phyloP scores from a whole-genome alignment of 2,329 filamentous ascomycete species.

The Grosmannia clavigera region DNA sequence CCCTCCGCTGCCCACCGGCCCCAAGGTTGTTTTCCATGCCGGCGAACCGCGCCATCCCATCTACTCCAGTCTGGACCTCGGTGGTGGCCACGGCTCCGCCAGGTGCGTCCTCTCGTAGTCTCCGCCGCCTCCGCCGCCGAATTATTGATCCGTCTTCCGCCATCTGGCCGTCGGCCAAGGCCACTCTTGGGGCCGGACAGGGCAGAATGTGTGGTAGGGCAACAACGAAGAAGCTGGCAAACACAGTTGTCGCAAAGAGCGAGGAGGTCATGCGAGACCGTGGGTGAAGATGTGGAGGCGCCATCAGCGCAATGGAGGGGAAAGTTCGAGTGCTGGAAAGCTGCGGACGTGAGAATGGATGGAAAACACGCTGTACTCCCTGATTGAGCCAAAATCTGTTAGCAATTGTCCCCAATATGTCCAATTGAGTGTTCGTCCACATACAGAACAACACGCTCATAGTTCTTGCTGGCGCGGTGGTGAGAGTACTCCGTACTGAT shows the following conservation, averaged over 20 bases:
- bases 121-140: slow-evolving; percentile 24
- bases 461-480: not conserved
- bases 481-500: not conserved
- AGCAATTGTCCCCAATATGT: not conserved
- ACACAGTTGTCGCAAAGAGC: slow-evolving; percentile 85
- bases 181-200: slow-evolving; percentile 69
- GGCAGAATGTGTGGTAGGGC: slow-evolving; percentile 81
- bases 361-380: not conserved
- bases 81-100: slow-evolving; percentile 12
- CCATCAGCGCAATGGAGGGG: slow-evolving; percentile 40
- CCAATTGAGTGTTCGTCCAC: not conserved
- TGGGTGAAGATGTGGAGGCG: slow-evolving; percentile 81
- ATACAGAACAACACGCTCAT: not conserved
- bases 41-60: slow-evolving; percentile 35
- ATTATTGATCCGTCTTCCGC: slow-evolving; percentile 25
- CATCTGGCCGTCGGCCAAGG: slow-evolving; percentile 58
- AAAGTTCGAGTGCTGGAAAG: slow-evolving; percentile 9
- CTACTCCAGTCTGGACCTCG: slow-evolving; percentile 26
- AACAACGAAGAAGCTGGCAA: slow-evolving; percentile 85
- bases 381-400: not conserved
- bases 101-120: slow-evolving; percentile 2
- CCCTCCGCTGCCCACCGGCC: slow-evolving; percentile 27
- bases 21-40: slow-evolving; percentile 25
- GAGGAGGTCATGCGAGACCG: slow-evolving; percentile 87
- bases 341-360: not conserved